Conservation (phyloP, 148 eudicot genomes). For the Rhododendron molle region DNA sequence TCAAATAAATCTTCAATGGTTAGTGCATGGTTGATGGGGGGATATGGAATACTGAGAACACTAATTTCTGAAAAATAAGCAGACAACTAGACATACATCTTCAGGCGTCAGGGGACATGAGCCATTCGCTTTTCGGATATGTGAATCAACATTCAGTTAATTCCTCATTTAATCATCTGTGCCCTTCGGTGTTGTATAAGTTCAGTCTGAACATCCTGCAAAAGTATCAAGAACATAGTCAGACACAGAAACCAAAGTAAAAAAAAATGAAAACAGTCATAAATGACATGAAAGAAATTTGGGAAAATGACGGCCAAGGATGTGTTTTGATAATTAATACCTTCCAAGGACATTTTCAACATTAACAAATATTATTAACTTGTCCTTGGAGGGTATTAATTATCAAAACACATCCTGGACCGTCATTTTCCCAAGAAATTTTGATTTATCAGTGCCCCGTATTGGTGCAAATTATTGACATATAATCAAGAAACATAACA, state of each 20-base stretch:
- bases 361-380: no score
- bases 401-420: no score
- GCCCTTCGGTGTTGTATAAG: constrained; percentile 76
- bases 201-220: constrained; percentile 87
- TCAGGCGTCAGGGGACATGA: constrained; percentile 95
- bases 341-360: no score
- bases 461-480: neutral
- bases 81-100: constrained; percentile 48
- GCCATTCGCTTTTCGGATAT: constrained; percentile 59
- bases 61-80: neutral
- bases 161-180: constrained; percentile 80
- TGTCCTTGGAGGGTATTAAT: no score
- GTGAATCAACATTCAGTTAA: constrained; percentile 70
- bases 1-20: neutral
- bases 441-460: neutral
- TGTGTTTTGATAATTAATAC: no score
- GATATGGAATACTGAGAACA: neutral
- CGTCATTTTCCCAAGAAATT: no score
- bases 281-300: neutral
- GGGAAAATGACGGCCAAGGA: no score
- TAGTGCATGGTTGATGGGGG: neutral
- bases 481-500: neutral
- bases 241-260: constrained; percentile 9
- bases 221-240: constrained; percentile 9
- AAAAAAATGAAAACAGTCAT: neutral